Percentiles rank a stretch among this genome's conserved stretches.
These are phyloP conservation scores for Coprinopsis marcescibilis DNA, from an alignment of 768 basidiomycete species.

Conservation along the genomic window DNA sequence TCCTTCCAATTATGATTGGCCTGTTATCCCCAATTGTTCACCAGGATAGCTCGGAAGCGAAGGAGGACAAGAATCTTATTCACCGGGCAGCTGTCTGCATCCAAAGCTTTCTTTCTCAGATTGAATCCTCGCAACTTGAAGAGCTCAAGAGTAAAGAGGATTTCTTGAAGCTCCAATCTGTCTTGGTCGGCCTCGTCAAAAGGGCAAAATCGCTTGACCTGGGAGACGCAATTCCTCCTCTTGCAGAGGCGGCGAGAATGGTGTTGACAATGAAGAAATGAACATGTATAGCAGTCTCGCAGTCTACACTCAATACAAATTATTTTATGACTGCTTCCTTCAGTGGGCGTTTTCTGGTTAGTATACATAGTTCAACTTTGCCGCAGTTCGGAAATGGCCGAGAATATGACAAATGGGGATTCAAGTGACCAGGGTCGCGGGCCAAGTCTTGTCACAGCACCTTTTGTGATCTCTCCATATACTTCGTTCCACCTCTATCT, in stretches of 20 bases:
- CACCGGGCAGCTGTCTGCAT: conserved; percentile 78
- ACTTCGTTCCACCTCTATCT: too few species aligned
- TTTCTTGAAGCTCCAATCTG: conserved; percentile 45
- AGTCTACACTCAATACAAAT: too few species aligned
- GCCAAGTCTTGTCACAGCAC: too few species aligned
- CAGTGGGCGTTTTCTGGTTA: too few species aligned
- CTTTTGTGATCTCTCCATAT: too few species aligned
- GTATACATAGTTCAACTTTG: neutral
- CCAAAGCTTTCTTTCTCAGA: conserved; percentile 50
- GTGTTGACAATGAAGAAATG: conserved; percentile 15
- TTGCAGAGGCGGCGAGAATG: conserved; percentile 45
- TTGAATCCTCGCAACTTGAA: conserved; percentile 31
- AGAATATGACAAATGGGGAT: neutral
- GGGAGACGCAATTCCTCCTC: conserved; percentile 38
- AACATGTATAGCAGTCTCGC: too few species aligned
- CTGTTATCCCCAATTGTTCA: conserved; percentile 24
- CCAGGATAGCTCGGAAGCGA: conserved; percentile 26
- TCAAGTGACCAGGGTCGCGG: too few species aligned
- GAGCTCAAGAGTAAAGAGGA: conserved; percentile 47
- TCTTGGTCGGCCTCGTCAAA: conserved; percentile 47
- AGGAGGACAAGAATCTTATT: conserved; percentile 54
- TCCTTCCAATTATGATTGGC: conserved; percentile 59
- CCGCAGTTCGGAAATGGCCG: neutral
- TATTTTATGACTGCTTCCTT: too few species aligned
- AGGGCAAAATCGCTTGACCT: conserved; percentile 25